These are phyloP conservation scores for Haplosporangium gracile DNA, from an alignment of 192 early-diverging fungal species.

Conservation along the genomic window DNA sequence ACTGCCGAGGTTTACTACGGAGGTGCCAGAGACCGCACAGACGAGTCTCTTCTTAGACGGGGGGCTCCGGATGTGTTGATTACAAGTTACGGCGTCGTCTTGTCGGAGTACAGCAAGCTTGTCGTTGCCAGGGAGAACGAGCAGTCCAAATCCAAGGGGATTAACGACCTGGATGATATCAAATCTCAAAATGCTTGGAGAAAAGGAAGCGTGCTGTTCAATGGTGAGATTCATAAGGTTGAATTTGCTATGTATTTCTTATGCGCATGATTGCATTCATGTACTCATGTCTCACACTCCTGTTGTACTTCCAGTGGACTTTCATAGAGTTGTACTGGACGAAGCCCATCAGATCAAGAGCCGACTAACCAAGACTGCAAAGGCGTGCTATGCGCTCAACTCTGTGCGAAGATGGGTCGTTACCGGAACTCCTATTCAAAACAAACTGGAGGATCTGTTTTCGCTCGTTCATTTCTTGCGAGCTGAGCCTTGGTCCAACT, in stretches of 20 bases:
- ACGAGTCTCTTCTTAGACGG: slow-evolving; percentile 13
- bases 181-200: slow-evolving; percentile 28
- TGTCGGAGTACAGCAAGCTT: slow-evolving; percentile 53
- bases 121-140: neutral
- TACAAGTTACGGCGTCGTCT: slow-evolving; percentile 65
- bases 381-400: slow-evolving; percentile 77
- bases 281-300: neutral
- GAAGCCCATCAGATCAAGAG: slow-evolving; percentile 96
- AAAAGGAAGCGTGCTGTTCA: slow-evolving; percentile 44
- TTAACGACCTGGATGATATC: slow-evolving; percentile 21
- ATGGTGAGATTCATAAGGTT: slow-evolving; percentile 17
- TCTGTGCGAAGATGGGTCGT: slow-evolving; percentile 88
- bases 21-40: slow-evolving; percentile 29
- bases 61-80: slow-evolving; percentile 60
- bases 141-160: slow-evolving; percentile 3
- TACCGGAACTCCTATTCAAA: slow-evolving; percentile 94
- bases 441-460: slow-evolving; percentile 89
- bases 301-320: slow-evolving; percentile 69
- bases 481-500: slow-evolving; percentile 75
- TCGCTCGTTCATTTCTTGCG: slow-evolving; percentile 87
- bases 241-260: neutral
- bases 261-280: neutral
- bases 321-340: slow-evolving; percentile 91
- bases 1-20: slow-evolving; percentile 66
- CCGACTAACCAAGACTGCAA: slow-evolving; percentile 77